Evolutionary conservation across 352 stramenopile genomes (phyloP).

Genomic region (Phytopythium oedochilum): DNA sequence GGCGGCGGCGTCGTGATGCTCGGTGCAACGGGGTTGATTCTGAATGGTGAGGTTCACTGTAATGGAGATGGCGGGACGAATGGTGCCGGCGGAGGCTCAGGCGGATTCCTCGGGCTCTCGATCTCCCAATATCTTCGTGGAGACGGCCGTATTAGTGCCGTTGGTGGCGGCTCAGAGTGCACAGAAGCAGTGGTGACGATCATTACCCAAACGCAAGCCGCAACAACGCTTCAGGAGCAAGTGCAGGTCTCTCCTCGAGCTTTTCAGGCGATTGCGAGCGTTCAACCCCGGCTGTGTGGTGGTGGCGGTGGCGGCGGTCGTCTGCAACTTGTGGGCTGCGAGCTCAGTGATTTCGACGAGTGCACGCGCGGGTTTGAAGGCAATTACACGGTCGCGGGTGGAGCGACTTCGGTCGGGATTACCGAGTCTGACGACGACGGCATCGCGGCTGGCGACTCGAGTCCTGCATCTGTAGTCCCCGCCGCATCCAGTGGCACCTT

Average conservation of each 20-base stretch:
- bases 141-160: conserved; percentile 58
- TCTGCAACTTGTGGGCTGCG: conserved; percentile 65
- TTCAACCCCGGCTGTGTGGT: conserved; percentile 36
- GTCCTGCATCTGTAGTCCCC: conserved; percentile 18
- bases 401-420: conserved; percentile 25
- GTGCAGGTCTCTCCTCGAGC: neutral
- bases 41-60: conserved; percentile 69
- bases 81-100: conserved; percentile 63
- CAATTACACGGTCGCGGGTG: conserved; percentile 74
- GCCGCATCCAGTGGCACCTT: conserved; percentile 55
- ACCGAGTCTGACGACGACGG: conserved; percentile 8
- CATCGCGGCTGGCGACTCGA: conserved; percentile 1
- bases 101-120: conserved; percentile 62
- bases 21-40: conserved; percentile 45
- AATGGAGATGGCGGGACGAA: conserved; percentile 55
- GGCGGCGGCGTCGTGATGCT: conserved; percentile 69
- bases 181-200: conserved; percentile 23
- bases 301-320: conserved; percentile 69
- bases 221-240: neutral
- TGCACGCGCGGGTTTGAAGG: conserved; percentile 71
- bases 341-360: conserved; percentile 52
- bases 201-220: conserved; percentile 13
- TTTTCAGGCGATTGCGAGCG: conserved; percentile 13
- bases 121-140: conserved; percentile 55
- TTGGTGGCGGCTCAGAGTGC: conserved; percentile 63